Evolutionary conservation across 2,329 filamentous ascomycete species (phyloP), one percentile per base, ranked within the genome.

Genomic region (Fusarium proliferatum): DNA sequence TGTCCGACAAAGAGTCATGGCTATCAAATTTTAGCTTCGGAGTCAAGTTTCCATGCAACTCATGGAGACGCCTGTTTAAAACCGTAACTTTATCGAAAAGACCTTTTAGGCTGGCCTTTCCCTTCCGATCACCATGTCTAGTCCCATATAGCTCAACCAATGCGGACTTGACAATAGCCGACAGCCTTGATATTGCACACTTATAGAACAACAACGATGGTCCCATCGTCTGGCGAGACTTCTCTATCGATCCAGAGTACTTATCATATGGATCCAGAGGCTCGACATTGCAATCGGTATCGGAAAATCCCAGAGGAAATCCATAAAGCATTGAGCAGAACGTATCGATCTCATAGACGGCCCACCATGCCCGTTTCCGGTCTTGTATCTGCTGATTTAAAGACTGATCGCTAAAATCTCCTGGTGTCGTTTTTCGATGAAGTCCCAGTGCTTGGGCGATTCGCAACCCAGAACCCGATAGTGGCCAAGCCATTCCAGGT

Each of bases 251-350:
- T 1, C 61, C 71, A 51, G 41, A 78, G n/a, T 61, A 73, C 23
- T 64, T 33, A 17, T 77, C 23, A 17, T 4, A 9, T 0, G 34
- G 5, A 17, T 53, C 7, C 9, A 26, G 1, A 3, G 34, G 1
- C 0, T 28, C 23, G 6, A 39, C 9, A 3, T 39, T 38, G 7
- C 33, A 53, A 21, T 53, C 51, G 0, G 13, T 4, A 2, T 53
- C 81, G 0, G 69, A 68, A 19, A 83, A 82, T 10, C 76, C 75
- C 2, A 70, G 59, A 1, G 82, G 82, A 46, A 81, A 83, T 3
- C 83, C 82, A 42, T 84, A 84, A 1, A 81, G 75, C 77, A 84
- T 83, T 0, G 82, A 83, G 60, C 81, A 83, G 28, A 83, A 82
- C 0, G 81, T 82, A 42, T 84, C 83, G 3, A 83, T 80, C 55